Evolutionary conservation across 1,284 basidiomycete species (phyloP), one percentile per base, ranked within the genome.

Genomic region (Schizopora paradoxa): DNA sequence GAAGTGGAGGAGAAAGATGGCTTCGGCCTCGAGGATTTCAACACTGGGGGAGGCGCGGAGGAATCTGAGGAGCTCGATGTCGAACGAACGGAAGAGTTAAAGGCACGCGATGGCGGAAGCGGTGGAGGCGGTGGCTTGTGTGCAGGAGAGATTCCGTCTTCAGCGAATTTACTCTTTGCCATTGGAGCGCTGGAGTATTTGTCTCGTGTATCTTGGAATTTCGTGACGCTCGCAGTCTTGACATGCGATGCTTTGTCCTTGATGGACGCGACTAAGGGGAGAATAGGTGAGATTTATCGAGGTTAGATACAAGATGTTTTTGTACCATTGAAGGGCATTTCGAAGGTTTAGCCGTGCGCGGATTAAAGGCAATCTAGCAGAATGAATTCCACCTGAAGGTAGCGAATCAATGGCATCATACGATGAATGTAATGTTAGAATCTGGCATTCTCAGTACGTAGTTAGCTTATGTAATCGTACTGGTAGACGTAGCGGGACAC

Each of bases 181-280:
- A 81, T 63, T 1, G 80, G 70, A 2, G 70, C 79, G 35, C 76
- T 79, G 3, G 72, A 65, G 56, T 74, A 68, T 26, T 68, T 69
- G 58, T 84, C 82, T 51, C 70, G 70, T 10, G 79, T 74, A 57
- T 72, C 69, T 47, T 73, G 66, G 40, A 78, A 50, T 58, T 73
- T 77, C 42, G 66, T 66, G 16, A 78, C 66, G 10, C 73, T 61
- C 1, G 70, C 68, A 56, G 76, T 74, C 51, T 80, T 81, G 13
- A 70, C 78, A 47, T 76, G 77, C 14, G 64, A 58, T 3, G 84
- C 83, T 52, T 76, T 81, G 31, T 72, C 72, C 59, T 82, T 82
- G 45, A 86, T 62, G 45, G 81, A 79, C 28, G 79, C 73, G 47
- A 82, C 49, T 51, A 31, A 31, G 8, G 10, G 28, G 14, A 31